A percentile compares a stretch with the other conserved stretches of the same genome.
phyloP scores from a whole-genome alignment of 2,329 filamentous ascomycete species.

The Aspergillus eucalypticola region DNA sequence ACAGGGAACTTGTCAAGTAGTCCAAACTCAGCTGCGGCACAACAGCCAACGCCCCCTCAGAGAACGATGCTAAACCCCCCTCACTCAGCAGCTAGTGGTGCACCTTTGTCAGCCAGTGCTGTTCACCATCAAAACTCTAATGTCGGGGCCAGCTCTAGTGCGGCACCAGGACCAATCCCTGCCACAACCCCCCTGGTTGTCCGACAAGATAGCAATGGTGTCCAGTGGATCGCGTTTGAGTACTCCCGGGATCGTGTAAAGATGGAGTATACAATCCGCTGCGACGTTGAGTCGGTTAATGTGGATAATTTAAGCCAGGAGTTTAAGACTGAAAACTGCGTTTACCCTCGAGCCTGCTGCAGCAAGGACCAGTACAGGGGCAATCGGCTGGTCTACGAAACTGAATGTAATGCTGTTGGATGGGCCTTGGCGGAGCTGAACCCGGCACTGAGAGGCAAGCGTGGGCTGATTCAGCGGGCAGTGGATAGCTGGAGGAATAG shows the following conservation, averaged over 20 bases:
- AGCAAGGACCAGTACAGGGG: conserved; percentile 94
- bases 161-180: conserved; percentile 92
- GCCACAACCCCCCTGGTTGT: conserved; percentile 94
- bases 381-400: conserved; percentile 94
- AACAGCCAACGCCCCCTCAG: conserved; percentile 37
- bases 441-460: conserved; percentile 84
- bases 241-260: conserved; percentile 96
- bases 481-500: conserved; percentile 99
- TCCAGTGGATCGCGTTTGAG: conserved; percentile 98
- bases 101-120: conserved; percentile 48
- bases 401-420: conserved; percentile 99
- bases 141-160: conserved; percentile 75
- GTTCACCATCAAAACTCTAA: conserved; percentile 39
- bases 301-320: conserved; percentile 80
- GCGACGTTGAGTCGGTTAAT: conserved; percentile 94
- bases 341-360: conserved; percentile 93
- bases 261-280: conserved; percentile 99
- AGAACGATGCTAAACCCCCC: conserved; percentile 39
- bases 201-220: conserved; percentile 90
- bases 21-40: conserved; percentile 50
- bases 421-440: conserved; percentile 96
- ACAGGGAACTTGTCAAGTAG: conserved; percentile 68
- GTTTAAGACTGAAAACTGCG: conserved; percentile 98
- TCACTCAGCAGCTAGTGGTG: conserved; percentile 52
- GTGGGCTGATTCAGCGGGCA: conserved; percentile 91